These are phyloP conservation scores for Leccinum pachyderme DNA, from an alignment of 1,284 basidiomycete species.

Conservation along the genomic window DNA sequence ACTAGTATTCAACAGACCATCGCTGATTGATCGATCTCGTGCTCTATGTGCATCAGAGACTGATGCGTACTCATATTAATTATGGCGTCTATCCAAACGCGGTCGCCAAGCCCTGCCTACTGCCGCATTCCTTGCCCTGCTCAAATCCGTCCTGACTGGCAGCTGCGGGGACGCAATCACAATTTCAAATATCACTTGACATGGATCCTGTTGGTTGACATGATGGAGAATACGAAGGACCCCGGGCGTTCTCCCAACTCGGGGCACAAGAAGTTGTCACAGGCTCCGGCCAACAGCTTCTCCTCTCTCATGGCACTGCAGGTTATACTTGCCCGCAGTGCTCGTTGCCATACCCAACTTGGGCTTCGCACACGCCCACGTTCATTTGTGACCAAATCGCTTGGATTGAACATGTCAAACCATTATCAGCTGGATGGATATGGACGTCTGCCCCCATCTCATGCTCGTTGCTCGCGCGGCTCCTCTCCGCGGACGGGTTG, in stretches of 20 bases:
- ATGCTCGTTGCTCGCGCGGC: constrained; percentile 8
- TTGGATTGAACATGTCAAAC: constrained; percentile 19
- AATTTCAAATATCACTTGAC: constrained; percentile 22
- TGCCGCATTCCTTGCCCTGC: constrained; percentile 17
- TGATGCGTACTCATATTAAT: constrained; percentile 7
- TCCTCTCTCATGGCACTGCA: constrained; percentile 22
- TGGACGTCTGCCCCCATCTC: constrained; percentile 3
- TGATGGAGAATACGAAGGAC: constrained; percentile 13
- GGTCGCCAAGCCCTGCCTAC: constrained; percentile 29
- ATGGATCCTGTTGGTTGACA: neutral
- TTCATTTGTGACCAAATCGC: constrained; percentile 14
- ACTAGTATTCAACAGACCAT: neutral
- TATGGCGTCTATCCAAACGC: constrained; percentile 14
- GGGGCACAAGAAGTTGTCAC: neutral
- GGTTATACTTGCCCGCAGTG: constrained; percentile 17
- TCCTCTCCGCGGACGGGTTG: constrained; percentile 29
- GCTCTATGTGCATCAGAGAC: constrained; percentile 9
- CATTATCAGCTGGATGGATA: constrained; percentile 6
- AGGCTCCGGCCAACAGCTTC: constrained; percentile 13
- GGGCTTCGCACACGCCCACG: constrained; percentile 23
- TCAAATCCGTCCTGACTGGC: constrained; percentile 18
- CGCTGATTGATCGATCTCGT: constrained; percentile 19
- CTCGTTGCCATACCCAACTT: constrained; percentile 26
- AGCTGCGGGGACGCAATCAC: constrained; percentile 19
- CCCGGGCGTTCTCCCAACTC: constrained; percentile 10